These are phyloP conservation scores for Plasmodiophora brassicae DNA, from an alignment of 208 protist species.

Conservation along the genomic window DNA sequence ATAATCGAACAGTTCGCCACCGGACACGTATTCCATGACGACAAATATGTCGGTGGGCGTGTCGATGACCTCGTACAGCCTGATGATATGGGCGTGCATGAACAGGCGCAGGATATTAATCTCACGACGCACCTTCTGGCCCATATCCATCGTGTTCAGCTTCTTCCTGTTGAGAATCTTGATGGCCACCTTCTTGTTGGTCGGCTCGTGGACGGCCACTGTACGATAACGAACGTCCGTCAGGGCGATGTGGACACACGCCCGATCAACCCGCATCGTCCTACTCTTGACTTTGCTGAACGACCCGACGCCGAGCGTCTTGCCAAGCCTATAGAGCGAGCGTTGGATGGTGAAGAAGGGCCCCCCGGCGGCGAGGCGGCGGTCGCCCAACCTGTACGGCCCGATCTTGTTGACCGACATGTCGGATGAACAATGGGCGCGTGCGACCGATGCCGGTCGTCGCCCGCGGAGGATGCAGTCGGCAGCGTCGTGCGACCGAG, in stretches of 20 bases:
- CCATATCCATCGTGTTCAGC: constrained; percentile 80
- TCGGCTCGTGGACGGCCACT: constrained; percentile 88
- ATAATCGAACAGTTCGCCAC: constrained; percentile 97
- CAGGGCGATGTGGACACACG: not conserved
- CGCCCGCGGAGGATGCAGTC: too few relatives aligned
- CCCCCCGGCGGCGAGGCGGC: too few relatives aligned
- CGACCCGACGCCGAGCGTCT: constrained; percentile 94
- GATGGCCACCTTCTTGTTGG: constrained; percentile 90
- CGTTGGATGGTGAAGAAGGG: too few relatives aligned
- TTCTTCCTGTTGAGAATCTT: constrained; percentile 98
- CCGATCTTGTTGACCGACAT: constrained; percentile 9
- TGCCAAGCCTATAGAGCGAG: constrained; percentile 91
- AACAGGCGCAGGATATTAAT: constrained; percentile 97
- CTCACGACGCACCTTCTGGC: constrained; percentile 77
- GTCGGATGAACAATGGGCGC: too few relatives aligned
- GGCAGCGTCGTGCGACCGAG: too few relatives aligned
- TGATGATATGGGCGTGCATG: constrained; percentile 97
- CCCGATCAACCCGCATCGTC: not conserved
- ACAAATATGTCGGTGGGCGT: constrained; percentile 95
- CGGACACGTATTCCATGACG: constrained; percentile 96
- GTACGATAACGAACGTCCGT: not conserved
- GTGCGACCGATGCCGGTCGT: too few relatives aligned
- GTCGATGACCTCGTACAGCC: constrained; percentile 92
- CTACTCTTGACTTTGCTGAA: constrained; percentile 97
- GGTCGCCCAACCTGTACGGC: too few relatives aligned